Percentiles rank a stretch among this genome's conserved stretches.
Conservation (phyloP, 306 rosid genomes). For the Clitoria ternatea region DNA sequence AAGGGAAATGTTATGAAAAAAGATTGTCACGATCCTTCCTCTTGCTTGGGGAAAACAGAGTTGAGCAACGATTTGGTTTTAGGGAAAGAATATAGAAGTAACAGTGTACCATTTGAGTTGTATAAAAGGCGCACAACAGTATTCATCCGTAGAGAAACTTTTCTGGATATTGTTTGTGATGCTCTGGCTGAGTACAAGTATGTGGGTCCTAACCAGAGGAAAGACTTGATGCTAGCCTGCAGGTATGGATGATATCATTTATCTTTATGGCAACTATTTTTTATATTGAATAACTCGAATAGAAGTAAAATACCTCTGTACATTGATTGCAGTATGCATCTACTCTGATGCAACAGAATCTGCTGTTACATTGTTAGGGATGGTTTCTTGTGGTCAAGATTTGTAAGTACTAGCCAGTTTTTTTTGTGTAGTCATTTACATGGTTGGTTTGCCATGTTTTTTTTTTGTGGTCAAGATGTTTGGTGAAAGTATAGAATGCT, state of each 20-base stretch:
- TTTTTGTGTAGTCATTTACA: background rate
- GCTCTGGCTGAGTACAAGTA: slow-evolving; percentile 84
- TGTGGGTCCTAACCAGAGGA: slow-evolving; percentile 84
- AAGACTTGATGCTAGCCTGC: slow-evolving; percentile 78
- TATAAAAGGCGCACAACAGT: slow-evolving; percentile 74
- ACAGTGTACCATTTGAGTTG: slow-evolving; percentile 63
- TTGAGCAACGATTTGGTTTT: slow-evolving; percentile 25
- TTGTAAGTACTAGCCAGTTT: background rate
- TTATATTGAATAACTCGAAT: slow-evolving; percentile 11
- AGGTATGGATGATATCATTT: slow-evolving; percentile 44
- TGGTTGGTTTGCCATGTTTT: background rate
- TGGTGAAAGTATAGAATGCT: background rate
- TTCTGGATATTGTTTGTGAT: slow-evolving; percentile 71
- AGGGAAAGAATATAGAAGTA: slow-evolving; percentile 36
- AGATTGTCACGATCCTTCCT: slow-evolving; percentile 7
- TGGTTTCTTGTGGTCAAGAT: background rate
- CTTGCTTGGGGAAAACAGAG: slow-evolving; percentile 27
- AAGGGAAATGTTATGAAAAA: slow-evolving; percentile 27
- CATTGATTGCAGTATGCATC: background rate
- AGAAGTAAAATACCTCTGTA: background rate
- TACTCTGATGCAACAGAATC: background rate
- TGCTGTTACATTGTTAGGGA: background rate
- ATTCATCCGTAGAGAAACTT: slow-evolving; percentile 55
- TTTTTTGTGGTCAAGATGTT: background rate
- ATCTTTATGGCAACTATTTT: slow-evolving; percentile 5